Conservation (phyloP, 371 early-diverging fungal species). For the Mucor plumbeus region DNA sequence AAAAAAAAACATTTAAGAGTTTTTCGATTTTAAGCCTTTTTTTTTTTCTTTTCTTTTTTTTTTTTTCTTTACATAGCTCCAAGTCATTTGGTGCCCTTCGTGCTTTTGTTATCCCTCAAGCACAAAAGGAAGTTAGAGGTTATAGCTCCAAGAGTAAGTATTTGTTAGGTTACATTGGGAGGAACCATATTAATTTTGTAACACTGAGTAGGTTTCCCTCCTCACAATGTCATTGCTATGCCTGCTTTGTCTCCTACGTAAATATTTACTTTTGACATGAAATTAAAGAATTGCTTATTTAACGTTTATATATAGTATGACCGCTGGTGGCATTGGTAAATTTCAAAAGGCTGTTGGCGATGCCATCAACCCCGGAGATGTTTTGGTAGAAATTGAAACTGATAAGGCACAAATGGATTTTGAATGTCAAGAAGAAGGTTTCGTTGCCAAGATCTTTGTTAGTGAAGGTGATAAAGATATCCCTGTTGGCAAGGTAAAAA, state of each 20-base stretch:
- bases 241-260: slow-evolving; percentile 98
- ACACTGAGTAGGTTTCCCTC: slow-evolving; percentile 69
- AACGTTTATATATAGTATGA: slow-evolving; percentile 68
- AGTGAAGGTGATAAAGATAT: slow-evolving; percentile 88
- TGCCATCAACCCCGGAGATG: slow-evolving; percentile 92
- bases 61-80: background rate
- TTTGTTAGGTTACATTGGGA: background rate
- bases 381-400: slow-evolving; percentile 97
- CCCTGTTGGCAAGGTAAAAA: slow-evolving; percentile 69
- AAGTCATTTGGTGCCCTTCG: slow-evolving; percentile 17
- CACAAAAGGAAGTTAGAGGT: slow-evolving; percentile 3
- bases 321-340: slow-evolving; percentile 92
- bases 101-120: slow-evolving; percentile 10
- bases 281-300: too few species aligned
- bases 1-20: slow-evolving; percentile 1
- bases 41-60: background rate
- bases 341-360: slow-evolving; percentile 98
- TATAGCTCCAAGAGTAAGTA: slow-evolving; percentile 22
- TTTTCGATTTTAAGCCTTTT: background rate
- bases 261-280: slow-evolving; percentile 19
- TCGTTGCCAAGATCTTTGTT: slow-evolving; percentile 91
- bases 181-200: background rate
- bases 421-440: slow-evolving; percentile 99
- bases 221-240: slow-evolving; percentile 93
- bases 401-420: slow-evolving; percentile 99